Percentiles rank a stretch among this genome's conserved stretches.
These are phyloP conservation scores for Paspalum vaginatum DNA, from an alignment of 176 grass and related monocot genomes.

Conservation along the genomic window DNA sequence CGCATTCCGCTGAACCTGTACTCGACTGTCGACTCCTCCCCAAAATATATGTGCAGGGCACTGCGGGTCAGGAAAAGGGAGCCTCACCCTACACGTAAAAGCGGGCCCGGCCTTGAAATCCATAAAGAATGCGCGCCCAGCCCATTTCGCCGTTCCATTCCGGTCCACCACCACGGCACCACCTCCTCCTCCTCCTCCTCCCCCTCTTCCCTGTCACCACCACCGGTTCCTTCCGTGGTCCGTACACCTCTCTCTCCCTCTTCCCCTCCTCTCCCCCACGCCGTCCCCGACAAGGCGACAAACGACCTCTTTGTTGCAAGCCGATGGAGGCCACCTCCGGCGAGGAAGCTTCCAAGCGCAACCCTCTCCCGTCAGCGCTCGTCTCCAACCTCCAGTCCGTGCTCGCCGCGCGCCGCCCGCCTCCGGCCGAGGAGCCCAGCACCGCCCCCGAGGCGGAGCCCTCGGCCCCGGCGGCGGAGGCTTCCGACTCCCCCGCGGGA, in stretches of 20 bases:
- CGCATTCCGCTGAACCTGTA: conserved; percentile 12
- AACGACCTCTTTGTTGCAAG: conserved; percentile 14
- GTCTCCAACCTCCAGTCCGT: conserved; percentile 73
- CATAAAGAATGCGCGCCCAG: conserved; percentile 48
- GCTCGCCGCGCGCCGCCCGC: conserved; percentile 41
- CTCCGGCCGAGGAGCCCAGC: conserved; percentile 27
- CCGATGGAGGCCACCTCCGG: conserved; percentile 52
- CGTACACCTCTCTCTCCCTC: conserved; percentile 3
- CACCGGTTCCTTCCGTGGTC: background rate
- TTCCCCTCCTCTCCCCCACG: background rate
- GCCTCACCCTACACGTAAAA: conserved; percentile 27
- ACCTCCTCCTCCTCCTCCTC: background rate
- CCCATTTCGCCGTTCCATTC: conserved; percentile 54
- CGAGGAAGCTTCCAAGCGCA: conserved; percentile 44
- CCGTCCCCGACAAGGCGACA: conserved; percentile 5
- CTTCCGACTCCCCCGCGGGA: conserved; percentile 11
- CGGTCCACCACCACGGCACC: conserved; percentile 9
- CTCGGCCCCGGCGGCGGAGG: conserved; percentile 22
- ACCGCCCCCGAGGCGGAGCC: conserved; percentile 12
- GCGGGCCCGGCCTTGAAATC: conserved; percentile 49
- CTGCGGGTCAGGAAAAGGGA: conserved; percentile 28
- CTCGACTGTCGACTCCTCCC: conserved; percentile 32
- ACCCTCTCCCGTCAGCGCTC: conserved; percentile 60
- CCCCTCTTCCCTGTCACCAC: background rate
- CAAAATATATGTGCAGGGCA: conserved; percentile 24